Evolutionary conservation across 768 basidiomycete species (phyloP), one percentile per base, ranked within the genome.

Genomic region (Panus rudis): DNA sequence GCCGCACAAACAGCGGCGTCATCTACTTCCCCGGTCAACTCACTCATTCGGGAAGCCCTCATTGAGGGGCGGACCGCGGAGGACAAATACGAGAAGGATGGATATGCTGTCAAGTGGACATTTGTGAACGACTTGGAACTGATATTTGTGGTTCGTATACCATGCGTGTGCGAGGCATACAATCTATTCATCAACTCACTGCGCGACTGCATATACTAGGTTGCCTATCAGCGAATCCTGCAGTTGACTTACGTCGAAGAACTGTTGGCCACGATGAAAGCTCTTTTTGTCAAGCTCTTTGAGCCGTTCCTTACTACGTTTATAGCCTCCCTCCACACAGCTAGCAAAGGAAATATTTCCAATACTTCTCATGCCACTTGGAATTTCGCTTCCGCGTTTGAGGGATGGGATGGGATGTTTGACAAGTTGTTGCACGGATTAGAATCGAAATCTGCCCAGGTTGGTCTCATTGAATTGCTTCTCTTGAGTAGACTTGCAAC

Each of bases 181-280:
- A n/a, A n/a, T 24, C 27, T 5, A 35, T 41, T n/a, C 19, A 28
- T 28, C 4, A 31, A 13, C 30, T 31, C 27, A 19, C 16, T 30
- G 16, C 28, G 10, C 28, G 16, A 16, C 28, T 30, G 10, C 16
- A 30, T 11, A 24, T 46, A 3, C n/a, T 55, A 94, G 92, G 92
- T 94, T 42, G 91, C 92, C 28, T 98, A 96, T 68, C 92, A 96
- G 58, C 87, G 93, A 44, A 91, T 99, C 47, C 74, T 99, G 14
- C 92, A 94, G 48, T 74, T 99, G 27, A 83, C 92, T 7, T 98
- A 97, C 58, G 84, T 96, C 43, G 90, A 93, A 1, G 87, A 91
- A 33, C 79, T 99, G 16, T 73, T 99, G 20, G 65, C 67, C 11
- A 77, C 86, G 4, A 73, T 93, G 55, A 92, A 91, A 56, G 67